These are phyloP conservation scores for Komagataea norvegica DNA, from an alignment of 1,139 yeast species.

Conservation along the genomic window DNA sequence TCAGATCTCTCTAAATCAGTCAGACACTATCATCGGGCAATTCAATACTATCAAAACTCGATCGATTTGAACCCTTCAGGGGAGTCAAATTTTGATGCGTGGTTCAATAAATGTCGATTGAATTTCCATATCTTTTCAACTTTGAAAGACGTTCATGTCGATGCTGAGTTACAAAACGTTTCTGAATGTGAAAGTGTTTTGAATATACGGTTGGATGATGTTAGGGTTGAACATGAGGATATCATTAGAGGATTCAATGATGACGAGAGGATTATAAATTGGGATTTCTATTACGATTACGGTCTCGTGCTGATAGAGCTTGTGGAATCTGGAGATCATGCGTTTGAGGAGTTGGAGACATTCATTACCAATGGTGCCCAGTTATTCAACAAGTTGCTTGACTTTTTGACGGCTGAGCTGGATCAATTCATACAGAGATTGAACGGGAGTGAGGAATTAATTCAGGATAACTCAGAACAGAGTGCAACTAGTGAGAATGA, in stretches of 20 bases:
- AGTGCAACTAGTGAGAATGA: constrained; percentile 3
- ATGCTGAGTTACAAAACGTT: constrained; percentile 31
- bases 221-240: constrained; percentile 32
- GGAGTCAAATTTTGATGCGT: constrained; percentile 24
- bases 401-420: constrained; percentile 24
- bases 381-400: constrained; percentile 17
- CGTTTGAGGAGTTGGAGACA: constrained; percentile 11
- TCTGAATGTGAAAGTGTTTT: constrained; percentile 34
- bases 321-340: constrained; percentile 32
- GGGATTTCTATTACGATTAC: constrained; percentile 42
- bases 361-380: constrained; percentile 11
- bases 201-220: constrained; percentile 28
- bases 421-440: constrained; percentile 19
- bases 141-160: constrained; percentile 34
- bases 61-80: constrained; percentile 15
- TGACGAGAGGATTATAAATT: constrained; percentile 27
- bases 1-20: constrained; percentile 49
- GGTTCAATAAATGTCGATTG: constrained; percentile 44
- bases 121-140: constrained; percentile 42
- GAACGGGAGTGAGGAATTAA: constrained; percentile 7
- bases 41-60: constrained; percentile 34
- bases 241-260: constrained; percentile 12
- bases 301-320: constrained; percentile 43
- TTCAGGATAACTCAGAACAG: constrained; percentile 10
- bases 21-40: constrained; percentile 48